Conservation (phyloP, 345 rosid genomes). For the Anacardium occidentale region DNA sequence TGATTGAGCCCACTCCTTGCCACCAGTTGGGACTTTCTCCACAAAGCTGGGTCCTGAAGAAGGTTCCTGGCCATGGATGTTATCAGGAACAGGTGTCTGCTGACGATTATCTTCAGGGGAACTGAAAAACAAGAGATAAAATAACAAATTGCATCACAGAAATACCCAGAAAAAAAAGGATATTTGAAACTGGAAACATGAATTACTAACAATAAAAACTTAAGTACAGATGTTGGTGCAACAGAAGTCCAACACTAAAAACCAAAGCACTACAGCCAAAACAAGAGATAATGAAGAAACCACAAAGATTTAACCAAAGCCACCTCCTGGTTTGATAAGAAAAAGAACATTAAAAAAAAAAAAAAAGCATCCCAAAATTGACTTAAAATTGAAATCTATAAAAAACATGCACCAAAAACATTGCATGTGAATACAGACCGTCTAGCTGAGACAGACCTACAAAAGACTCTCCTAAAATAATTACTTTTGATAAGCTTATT, state of each 20-base stretch:
- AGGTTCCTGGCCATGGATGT: constrained; percentile 41
- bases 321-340: not conserved
- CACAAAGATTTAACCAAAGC: not conserved
- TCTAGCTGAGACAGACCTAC: not conserved
- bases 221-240: not conserved
- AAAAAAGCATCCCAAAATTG: not conserved
- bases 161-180: not conserved
- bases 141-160: not conserved
- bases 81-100: constrained; percentile 44
- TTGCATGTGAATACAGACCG: not conserved
- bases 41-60: constrained; percentile 38
- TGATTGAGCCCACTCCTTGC: constrained; percentile 35
- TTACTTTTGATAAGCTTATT: not conserved
- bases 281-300: not conserved
- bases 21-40: constrained; percentile 40
- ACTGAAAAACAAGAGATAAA: constrained; percentile 39
- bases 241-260: not conserved
- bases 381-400: not conserved
- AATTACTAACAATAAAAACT: too few species aligned
- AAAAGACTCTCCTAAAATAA: not conserved
- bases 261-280: not conserved
- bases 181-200: not conserved
- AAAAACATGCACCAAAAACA: not conserved
- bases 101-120: constrained; percentile 63
- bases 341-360: not conserved